Percentiles rank a stretch among this genome's conserved stretches.
Conservation (phyloP, 768 basidiomycete genomes). For the Lactarius quietus region DNA sequence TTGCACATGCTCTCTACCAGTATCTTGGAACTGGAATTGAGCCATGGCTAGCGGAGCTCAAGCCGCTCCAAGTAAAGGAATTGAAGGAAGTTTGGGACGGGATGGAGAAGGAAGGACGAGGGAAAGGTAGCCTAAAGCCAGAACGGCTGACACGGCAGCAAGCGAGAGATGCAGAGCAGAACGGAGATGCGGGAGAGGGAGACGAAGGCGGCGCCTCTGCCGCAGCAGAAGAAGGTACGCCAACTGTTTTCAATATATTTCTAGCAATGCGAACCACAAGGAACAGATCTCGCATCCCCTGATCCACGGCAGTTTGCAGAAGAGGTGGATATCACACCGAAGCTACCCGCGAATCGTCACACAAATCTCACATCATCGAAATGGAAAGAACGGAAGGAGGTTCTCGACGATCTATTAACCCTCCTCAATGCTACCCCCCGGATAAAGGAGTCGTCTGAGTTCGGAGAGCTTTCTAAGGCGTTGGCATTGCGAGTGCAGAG, state of each 20-base stretch:
- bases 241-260: conserved; percentile 9
- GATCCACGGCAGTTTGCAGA: conserved; percentile 83
- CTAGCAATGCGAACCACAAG: conserved; percentile 13
- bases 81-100: conserved; percentile 85
- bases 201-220: conserved; percentile 36
- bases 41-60: conserved; percentile 82
- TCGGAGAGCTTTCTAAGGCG: conserved; percentile 71
- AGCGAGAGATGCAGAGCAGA: conserved; percentile 63
- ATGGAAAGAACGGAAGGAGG: conserved; percentile 98
- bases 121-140: conserved; percentile 76
- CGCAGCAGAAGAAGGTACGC: conserved; percentile 45
- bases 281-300: conserved; percentile 48
- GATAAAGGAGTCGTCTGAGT: conserved; percentile 76
- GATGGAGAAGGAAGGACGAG: conserved; percentile 81
- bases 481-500: conserved; percentile 77
- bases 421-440: conserved; percentile 66
- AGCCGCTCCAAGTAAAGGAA: conserved; percentile 96
- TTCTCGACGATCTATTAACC: conserved; percentile 74
- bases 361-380: conserved; percentile 81
- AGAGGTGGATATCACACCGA: conserved; percentile 70
- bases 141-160: conserved; percentile 74
- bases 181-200: conserved; percentile 37
- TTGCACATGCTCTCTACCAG: conserved; percentile 76
- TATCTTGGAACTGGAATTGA: conserved; percentile 80
- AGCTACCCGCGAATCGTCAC: conserved; percentile 73